Base-by-base conservation (phyloP, 2,329 filamentous ascomycete species). In the Paecilomyces fulvus region DNA sequence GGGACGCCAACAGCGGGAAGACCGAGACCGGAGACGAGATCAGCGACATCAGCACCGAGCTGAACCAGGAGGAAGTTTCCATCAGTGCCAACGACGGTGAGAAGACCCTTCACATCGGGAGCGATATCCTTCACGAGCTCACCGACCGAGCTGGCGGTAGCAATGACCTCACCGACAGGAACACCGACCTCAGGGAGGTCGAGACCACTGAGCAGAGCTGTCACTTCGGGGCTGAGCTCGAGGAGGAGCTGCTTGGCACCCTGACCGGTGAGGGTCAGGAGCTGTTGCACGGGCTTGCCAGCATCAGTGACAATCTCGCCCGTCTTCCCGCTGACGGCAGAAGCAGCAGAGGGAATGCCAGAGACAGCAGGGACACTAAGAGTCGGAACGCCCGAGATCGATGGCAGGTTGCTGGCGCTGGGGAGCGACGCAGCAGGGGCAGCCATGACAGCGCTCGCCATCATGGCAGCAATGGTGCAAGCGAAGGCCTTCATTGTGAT, bases 171-270 rank as follows among this genome's bases (percentile, higher is more conserved):
- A 48, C 68, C 69, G 25, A 64, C 57, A 53, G 68, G 59, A 49
- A 54, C 61, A 57, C 63, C 63, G 50, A 70, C 60, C 52, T 57
- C 55, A 53, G 65, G 60, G 33, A 70, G 67, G 58, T 65, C 64
- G 37, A 70, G 67, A 51, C 62, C 61, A 55, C 59, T 51, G 55
- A 70, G 55, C 54, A 70, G 66, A 23, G 57, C 55, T 49, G 66
- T 60, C 48, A 69, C 63, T 49, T 63, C 60, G 53, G 68, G 68
- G 60, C 61, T 64, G 37, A 71, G 65, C 62, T 71, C 58, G 58
- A 71, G 53, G 43, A 71, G 66, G 28, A 71, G 68, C 28, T 60
- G 56, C 59, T 67, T 59, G 49, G 62, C 58, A 52, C 68, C 60
- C 54, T 63, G 55, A 49, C 68, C 68, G 52, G 64, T 64, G 58